Conservation (phyloP, 73 alveolate species). For the Blepharisma stoltei region DNA sequence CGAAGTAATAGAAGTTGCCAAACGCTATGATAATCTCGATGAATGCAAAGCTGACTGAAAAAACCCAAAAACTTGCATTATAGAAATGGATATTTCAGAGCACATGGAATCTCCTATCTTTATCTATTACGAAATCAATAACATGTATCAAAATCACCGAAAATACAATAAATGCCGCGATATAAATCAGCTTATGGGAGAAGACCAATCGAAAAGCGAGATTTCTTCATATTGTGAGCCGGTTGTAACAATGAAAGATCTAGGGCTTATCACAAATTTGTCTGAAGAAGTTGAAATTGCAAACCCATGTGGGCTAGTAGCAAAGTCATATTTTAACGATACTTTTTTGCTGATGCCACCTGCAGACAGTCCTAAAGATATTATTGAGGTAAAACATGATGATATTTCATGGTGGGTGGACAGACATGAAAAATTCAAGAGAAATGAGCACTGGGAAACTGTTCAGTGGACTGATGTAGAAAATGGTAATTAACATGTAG, state of each 20-base stretch:
- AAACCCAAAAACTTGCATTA: conserved; percentile 34
- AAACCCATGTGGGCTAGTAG: conserved; percentile 87
- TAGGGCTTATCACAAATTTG: conserved; percentile 29
- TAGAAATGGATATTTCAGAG: conserved; percentile 46
- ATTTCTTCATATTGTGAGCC: conserved; percentile 74
- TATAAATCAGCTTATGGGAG: conserved; percentile 63
- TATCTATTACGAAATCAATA: conserved; percentile 82
- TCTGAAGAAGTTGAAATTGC: conserved; percentile 54
- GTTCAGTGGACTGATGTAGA: conserved; percentile 67
- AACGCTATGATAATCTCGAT: conserved; percentile 59
- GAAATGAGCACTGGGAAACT: background rate
- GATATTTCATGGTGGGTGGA: conserved; percentile 74
- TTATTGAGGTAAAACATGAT: conserved; percentile 44
- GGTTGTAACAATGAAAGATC: conserved; percentile 52
- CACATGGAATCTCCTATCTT: conserved; percentile 71
- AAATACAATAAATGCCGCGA: conserved; percentile 72
- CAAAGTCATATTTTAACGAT: conserved; percentile 79
- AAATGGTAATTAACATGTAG: conserved; percentile 32
- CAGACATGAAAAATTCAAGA: conserved; percentile 34
- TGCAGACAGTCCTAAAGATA: conserved; percentile 29
- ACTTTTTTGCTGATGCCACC: conserved; percentile 24
- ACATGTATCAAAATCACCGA: conserved; percentile 90
- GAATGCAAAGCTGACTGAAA: conserved; percentile 11
- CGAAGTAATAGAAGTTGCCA: conserved; percentile 53
- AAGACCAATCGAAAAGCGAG: conserved; percentile 29